These are phyloP conservation scores for Acacia confusa DNA, from an alignment of 306 rosid species.

Conservation along the genomic window DNA sequence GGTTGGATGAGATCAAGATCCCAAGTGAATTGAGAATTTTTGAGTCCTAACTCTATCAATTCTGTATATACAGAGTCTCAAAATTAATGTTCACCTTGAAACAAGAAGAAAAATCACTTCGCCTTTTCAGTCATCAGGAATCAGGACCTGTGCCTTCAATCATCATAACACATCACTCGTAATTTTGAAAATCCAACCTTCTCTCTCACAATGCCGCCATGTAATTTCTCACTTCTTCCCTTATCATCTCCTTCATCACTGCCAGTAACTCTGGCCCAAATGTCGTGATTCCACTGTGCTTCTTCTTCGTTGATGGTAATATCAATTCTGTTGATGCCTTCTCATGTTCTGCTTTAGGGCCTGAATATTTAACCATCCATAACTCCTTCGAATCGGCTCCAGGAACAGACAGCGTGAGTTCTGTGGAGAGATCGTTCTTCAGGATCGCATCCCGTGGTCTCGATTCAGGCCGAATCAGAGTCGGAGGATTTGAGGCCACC, in stretches of 20 bases:
- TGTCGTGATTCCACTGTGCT: not conserved
- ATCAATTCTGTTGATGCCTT: not conserved
- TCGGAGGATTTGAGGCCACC: not conserved
- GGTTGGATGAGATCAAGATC: not conserved
- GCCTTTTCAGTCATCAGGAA: not conserved
- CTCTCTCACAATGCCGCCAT: slow-evolving; percentile 30
- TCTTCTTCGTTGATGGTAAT: not conserved
- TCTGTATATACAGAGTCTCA: not conserved
- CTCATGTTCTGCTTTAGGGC: not conserved
- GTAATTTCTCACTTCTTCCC: slow-evolving; percentile 51
- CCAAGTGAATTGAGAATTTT: not conserved
- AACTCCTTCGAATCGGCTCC: slow-evolving; percentile 28
- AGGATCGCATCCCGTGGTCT: not conserved
- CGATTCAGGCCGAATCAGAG: slow-evolving; percentile 4
- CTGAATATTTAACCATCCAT: not conserved
- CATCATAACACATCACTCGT: not conserved
- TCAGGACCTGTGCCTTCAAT: not conserved
- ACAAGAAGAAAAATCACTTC: not conserved
- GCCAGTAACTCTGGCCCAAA: slow-evolving; percentile 42
- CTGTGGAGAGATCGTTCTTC: not conserved
- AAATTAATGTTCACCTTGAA: not conserved
- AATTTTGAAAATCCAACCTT: not conserved
- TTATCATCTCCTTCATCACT: slow-evolving; percentile 50
- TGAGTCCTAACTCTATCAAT: not conserved
- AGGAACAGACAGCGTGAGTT: slow-evolving; percentile 32